Evolutionary conservation across 176 grass and related monocot genomes (phyloP), one percentile per base, ranked within the genome.

Genomic region (Oryza nivara): DNA sequence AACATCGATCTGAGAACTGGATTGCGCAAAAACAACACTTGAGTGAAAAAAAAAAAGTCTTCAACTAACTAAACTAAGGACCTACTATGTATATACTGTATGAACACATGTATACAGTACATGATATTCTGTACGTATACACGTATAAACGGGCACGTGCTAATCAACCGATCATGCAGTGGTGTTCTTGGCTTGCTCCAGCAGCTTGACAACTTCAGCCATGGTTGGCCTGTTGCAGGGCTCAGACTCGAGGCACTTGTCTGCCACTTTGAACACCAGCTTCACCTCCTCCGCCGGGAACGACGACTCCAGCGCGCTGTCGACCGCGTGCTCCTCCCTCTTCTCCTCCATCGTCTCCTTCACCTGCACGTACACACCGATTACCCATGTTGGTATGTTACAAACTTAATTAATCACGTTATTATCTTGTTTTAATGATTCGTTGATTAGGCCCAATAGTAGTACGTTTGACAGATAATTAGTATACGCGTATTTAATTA

Each of bases 211-310:
- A 11, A 98, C 89, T 4, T 90, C 80, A 58, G 73, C 80, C 96
- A 98, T 95, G 19, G 89, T 85, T 67, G 89, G 89, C 15, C 91
- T 88, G 14, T 72, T 88, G 13, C n/a, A 76, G 13, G 93, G 96
- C 75, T 98, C 91, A 40, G 73, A 74, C 65, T 94, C 89, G 19
- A 92, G 87, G 85, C 96, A 98, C 83, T 76, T 92, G 76, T 95
- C 85, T 4, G 89, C 93, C 22, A 95, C 70, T 8, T n/a, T 1
- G 72, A 95, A 93, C 3, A 92, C 65, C 60, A 89, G 72, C 80
- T 73, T 93, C 48, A 92, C 69, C 36, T 95, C 76, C 41, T 91
- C 82, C 30, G 77, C 76, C 2, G 82, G 73, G 47, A 81, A 86
- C 35, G 72, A 82, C 63, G 72, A 79, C 63, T 20, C 54, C 46